A percentile compares a stretch with the other conserved stretches of the same genome.
Evolutionary conservation across 108 stramenopile genomes (phyloP).

Genomic region (Cylindrotheca closterium): DNA sequence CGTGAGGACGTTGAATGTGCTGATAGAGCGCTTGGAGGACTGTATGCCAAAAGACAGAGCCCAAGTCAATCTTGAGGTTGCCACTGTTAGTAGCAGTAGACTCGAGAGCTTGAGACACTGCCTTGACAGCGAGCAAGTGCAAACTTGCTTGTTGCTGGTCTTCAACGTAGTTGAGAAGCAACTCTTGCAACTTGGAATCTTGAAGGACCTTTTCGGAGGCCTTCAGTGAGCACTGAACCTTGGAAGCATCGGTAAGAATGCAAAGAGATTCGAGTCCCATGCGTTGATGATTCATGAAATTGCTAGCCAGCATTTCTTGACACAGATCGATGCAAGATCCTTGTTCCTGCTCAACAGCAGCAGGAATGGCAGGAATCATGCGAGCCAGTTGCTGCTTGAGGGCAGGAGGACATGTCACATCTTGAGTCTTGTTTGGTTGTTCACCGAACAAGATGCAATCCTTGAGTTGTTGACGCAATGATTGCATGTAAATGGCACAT

Average conservation of each 20-base stretch:
- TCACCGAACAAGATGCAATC: neutral
- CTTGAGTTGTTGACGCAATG: constrained; percentile 12
- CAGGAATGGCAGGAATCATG: neutral
- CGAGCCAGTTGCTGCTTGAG: neutral
- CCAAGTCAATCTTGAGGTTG: neutral
- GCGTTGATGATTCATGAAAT: neutral
- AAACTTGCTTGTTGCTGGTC: neutral
- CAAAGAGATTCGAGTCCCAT: constrained; percentile 18
- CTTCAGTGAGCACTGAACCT: constrained; percentile 2
- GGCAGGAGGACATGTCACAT: neutral
- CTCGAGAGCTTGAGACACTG: constrained; percentile 7
- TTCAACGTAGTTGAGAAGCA: constrained; percentile 6
- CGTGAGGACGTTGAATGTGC: neutral
- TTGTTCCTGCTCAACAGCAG: neutral
- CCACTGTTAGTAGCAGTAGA: neutral
- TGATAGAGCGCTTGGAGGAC: constrained; percentile 2
- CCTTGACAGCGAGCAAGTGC: constrained; percentile 18
- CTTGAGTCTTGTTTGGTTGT: neutral
- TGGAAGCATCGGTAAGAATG: constrained; percentile 9
- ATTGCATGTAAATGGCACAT: constrained; percentile 19
- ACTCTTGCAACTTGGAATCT: constrained; percentile 2
- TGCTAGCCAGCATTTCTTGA: neutral
- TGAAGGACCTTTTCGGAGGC: constrained; percentile 1
- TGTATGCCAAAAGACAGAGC: constrained; percentile 4
- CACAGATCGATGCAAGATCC: neutral